A percentile compares a stretch with the other conserved stretches of the same genome.
Conservation (phyloP, 495 filamentous ascomycete species). For the Trichocladium antarcticum region DNA sequence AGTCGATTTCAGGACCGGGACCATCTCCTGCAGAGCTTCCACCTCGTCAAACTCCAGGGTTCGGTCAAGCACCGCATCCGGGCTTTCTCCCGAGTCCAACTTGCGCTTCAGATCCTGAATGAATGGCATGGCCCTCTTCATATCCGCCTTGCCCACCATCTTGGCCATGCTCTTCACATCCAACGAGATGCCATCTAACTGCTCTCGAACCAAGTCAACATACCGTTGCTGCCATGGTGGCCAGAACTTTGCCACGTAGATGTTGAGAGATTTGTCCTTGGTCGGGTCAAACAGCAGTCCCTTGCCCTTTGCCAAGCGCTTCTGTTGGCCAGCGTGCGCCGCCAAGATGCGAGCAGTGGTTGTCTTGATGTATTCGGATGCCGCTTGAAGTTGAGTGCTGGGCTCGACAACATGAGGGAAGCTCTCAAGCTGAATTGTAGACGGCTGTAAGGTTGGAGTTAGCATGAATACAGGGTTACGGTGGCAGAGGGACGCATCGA, state of each 20-base stretch:
- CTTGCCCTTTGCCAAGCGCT: conserved; percentile 79
- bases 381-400: conserved; percentile 51
- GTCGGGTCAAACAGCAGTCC: conserved; percentile 61
- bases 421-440: conserved; percentile 60
- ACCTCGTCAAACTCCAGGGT: not conserved
- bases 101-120: conserved; percentile 53
- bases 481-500: too few relatives aligned
- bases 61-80: not conserved
- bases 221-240: conserved; percentile 80
- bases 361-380: conserved; percentile 59
- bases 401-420: conserved; percentile 58
- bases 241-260: conserved; percentile 61
- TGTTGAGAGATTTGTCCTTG: conserved; percentile 68
- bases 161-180: conserved; percentile 60
- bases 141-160: conserved; percentile 59
- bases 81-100: not conserved
- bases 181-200: conserved; percentile 29
- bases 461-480: too few relatives aligned
- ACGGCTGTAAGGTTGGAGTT: conserved; percentile 31
- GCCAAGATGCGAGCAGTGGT: conserved; percentile 64
- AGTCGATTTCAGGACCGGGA: not conserved
- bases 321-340: conserved; percentile 59
- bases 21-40: not conserved
- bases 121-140: conserved; percentile 93
- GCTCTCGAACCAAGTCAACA: conserved; percentile 58